Evolutionary conservation across 2,329 filamentous ascomycete genomes (phyloP), one percentile per base, ranked within the genome.

Genomic region (Aspergillus sp.): DNA sequence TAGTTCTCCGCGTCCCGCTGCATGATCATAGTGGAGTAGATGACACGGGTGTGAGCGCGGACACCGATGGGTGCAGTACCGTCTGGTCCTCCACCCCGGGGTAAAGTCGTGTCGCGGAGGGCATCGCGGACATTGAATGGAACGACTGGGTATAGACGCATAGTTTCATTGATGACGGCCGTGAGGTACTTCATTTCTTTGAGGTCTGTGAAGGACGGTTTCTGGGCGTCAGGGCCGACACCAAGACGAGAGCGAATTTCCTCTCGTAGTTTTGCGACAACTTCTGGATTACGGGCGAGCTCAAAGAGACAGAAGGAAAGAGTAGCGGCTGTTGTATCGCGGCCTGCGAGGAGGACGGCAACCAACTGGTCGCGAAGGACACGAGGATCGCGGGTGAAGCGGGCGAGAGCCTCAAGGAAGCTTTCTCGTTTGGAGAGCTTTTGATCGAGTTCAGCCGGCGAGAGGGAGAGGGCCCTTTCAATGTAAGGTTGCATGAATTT

Each of bases 121-220:
- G 87, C 79, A 29, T 83, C 71, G 49, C 89, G 83, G 40, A 88
- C 77, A 67, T 93, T 93, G 72, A 86, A 86, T 1, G 88, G 88
- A 1, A 93, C 85, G 10, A 81, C 76, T 0, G 88, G 88, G 64
- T 91, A 89, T 8, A 91, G 67, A 10, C 88, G 82, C 46, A 90
- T 77, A 0, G 81, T 86, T 69, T 94, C 88, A 68, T 88, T 85
- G 56, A 94, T 76, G 39, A 86, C 70, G 55, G 83, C 69, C 37
- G 68, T 73, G 11, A 93, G 78, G 63, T 91, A 95, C 57, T 86
- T 85, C 89, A 95, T 95, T 52, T 77, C 77, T 73, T 95, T 95
- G 46, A 95, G 75, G 60, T 95, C 80, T 9, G 81, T 77, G 64
- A 94, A 95, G 0, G 85, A 89, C 0, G 64, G 66, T 40, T 64